Base-by-base conservation (phyloP, 345 rosid species). In the Pistacia atlantica region DNA sequence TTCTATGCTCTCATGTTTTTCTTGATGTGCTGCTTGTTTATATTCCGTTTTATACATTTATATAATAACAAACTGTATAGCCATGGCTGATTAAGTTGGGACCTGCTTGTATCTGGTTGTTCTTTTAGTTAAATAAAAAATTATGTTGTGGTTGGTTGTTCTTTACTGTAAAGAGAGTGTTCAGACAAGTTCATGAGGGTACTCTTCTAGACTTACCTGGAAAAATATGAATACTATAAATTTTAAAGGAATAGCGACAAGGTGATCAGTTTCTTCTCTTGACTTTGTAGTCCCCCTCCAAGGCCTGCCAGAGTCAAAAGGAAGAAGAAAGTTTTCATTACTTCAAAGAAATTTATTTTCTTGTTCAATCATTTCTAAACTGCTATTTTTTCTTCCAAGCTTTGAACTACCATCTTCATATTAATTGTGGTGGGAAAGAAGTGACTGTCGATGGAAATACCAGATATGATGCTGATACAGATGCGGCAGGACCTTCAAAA, bases 361-460 rank as follows among this genome's bases (percentile, higher is more conserved):
- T 38, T 42, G n/a, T 70, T 55, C 20, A 71, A 13, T 28, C 18
- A 49, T 12, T 64, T 63, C 65, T 56, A 17, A 63, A 18, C 56
- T 37, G 49, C 0, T 25, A n/a, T 72, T 49, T 45, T 75, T 18
- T 54, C 38, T 33, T 63, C 38, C 28, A 87, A 82, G 86, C 69
- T 45, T 56, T 17, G 63, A 42, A 42, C 46, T 58, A 79, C 45
- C 64, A 59, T 22, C 81, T 87, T 69, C 75, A 77, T 62, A 85
- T 89, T 70, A 87, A 89, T 65, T 89, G 89, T 13, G 92, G 92
- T 1, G 90, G 89, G 1, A 16, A n/a, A 13, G 69, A 70, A 58
- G 77, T 46, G 33, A 48, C 0, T 1, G 16, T 18, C 1, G 48
- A 42, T 42, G 77, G 77, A 61, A 69, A 66, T 54, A 66, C 79